Evolutionary conservation across 139 green algal genomes (phyloP), one percentile per base, ranked within the genome.

Genomic region (Astrephomene gubernaculifera): DNA sequence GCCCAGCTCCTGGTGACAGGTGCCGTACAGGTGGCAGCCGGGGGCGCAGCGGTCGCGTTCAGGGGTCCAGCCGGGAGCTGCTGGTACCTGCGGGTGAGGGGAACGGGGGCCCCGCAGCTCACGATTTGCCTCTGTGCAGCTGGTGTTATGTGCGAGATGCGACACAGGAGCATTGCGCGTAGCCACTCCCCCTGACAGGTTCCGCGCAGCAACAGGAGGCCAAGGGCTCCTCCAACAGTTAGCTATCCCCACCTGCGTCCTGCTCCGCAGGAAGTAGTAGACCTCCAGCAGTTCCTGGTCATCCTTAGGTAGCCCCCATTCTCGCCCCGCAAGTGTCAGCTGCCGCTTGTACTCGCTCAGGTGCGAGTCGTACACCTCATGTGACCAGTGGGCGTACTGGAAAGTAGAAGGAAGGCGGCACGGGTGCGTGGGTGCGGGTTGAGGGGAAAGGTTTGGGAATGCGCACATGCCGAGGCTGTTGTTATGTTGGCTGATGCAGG

Each of bases 1-100:
- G 60, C 76, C 76, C 39, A 73, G 60, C 76, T 83, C 76, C 31
- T 83, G 76, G 76, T 83, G 72, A 41, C 76, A 83, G 14, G 76
- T 83, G 60, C 76, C 76, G 61, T 83, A n/a, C 60, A 83, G 29
- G n/a, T 63, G n/a, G n/a, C 76, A 83, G 8, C 17, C 41, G 2
- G 76, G 39, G 4, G 53, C 60, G 60, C 76, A 83, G 2, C 45
- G 44, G n/a, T 83, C 76, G 2, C n/a, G 29, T 17, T 83, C 60
- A 0, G 76, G 41, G 0, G 4, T 83, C 76, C 76, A 83, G 4
- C 76, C 76, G 21, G 60, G 61, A 19, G 76, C 60, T 4, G 4
- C 0, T 2, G 75, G 75, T 10, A 82, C 75, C 75, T 82, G 52
- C 49, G 22, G 49, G 41, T 29, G 41, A 31, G 39, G 14, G 69